phyloP scores from a whole-genome alignment of 805 yeast genomes.

The Suhomyces canberraensis region DNA sequence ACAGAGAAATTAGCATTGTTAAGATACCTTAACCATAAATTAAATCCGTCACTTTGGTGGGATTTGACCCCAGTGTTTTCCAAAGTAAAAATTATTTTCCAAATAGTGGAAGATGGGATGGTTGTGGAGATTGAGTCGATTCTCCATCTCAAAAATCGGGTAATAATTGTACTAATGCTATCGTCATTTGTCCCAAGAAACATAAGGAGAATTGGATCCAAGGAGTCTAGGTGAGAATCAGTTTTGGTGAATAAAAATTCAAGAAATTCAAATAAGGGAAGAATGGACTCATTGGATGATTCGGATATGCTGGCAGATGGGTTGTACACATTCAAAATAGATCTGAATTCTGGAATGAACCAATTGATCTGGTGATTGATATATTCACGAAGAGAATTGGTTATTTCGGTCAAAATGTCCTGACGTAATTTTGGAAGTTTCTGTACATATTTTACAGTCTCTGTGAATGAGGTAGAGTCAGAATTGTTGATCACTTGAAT shows the following conservation, averaged over 20 bases:
- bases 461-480: constrained; percentile 6
- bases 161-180: constrained; percentile 31
- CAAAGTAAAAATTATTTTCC: constrained; percentile 46
- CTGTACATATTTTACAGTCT: constrained; percentile 12
- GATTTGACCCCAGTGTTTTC: constrained; percentile 20
- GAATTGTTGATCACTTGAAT: constrained; percentile 1
- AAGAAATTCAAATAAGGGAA: constrained; percentile 31
- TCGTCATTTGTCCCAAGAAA: constrained; percentile 38
- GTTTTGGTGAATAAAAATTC: constrained; percentile 27
- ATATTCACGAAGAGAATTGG: constrained; percentile 7
- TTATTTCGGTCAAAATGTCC: constrained; percentile 8
- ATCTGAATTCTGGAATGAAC: constrained; percentile 16
- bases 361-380: constrained; percentile 7
- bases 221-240: neutral
- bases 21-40: constrained; percentile 57
- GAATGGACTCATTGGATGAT: constrained; percentile 11
- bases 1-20: constrained; percentile 16
- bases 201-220: constrained; percentile 21
- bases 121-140: constrained; percentile 24
- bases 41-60: constrained; percentile 41
- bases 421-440: constrained; percentile 16
- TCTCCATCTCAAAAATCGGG: constrained; percentile 55
- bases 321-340: neutral
- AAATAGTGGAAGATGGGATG: constrained; percentile 22
- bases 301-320: constrained; percentile 4